These are phyloP conservation scores for Colletotrichum euphorbiae DNA, from an alignment of 2,329 filamentous ascomycete species.

Conservation along the genomic window DNA sequence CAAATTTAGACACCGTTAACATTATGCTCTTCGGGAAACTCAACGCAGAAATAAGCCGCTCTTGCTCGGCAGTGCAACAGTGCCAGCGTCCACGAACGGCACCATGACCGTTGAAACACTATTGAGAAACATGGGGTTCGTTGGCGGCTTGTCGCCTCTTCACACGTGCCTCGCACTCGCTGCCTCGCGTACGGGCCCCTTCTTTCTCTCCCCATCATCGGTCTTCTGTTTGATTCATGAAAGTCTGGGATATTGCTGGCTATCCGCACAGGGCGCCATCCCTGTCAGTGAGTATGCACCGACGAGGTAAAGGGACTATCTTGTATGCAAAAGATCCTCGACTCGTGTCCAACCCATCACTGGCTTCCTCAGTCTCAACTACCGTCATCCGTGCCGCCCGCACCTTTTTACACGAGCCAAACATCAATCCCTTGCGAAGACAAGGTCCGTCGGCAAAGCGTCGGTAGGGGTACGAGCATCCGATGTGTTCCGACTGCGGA, in stretches of 20 bases:
- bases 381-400: background rate
- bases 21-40: background rate
- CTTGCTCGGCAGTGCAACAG: background rate
- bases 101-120: constrained; percentile 26
- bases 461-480: constrained; percentile 15
- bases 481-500: background rate
- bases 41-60: background rate
- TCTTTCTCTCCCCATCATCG: constrained; percentile 15
- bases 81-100: background rate
- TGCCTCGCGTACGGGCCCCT: background rate
- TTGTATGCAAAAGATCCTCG: constrained; percentile 1
- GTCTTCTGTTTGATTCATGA: constrained; percentile 1
- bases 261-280: constrained; percentile 23
- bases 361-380: background rate
- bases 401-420: background rate
- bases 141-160: background rate
- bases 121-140: constrained; percentile 16
- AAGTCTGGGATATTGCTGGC: constrained; percentile 24
- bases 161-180: background rate
- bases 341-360: background rate
- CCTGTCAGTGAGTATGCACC: constrained; percentile 14
- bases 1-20: background rate
- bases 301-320: background rate
- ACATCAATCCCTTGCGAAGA: background rate
- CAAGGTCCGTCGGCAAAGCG: background rate